Percentiles rank a stretch among this genome's conserved stretches.
Conservation (phyloP, 139 green algal species). For the Tetradesmus lagerheimii region DNA sequence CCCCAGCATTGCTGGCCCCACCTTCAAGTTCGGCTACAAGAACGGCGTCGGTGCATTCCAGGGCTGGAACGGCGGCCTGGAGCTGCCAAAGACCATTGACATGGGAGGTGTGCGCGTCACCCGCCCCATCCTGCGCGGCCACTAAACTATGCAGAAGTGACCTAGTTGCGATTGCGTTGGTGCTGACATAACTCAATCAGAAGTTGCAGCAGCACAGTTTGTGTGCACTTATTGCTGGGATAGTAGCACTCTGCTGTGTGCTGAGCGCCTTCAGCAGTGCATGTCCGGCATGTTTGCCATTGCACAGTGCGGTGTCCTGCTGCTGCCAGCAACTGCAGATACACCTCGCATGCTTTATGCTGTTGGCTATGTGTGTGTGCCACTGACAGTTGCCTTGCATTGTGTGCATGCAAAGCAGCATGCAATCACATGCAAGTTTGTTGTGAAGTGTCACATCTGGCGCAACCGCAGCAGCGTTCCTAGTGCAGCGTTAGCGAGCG, state of each 20-base stretch:
- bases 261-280: background rate
- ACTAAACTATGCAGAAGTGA: background rate
- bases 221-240: background rate
- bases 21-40: conserved; percentile 39
- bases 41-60: conserved; percentile 39
- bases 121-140: conserved; percentile 9
- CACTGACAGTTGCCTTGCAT: background rate
- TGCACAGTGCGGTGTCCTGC: background rate
- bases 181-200: background rate
- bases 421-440: background rate
- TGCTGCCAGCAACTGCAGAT: background rate
- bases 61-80: conserved; percentile 37
- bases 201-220: background rate
- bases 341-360: background rate
- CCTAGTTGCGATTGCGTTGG: background rate
- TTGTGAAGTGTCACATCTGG: background rate
- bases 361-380: background rate
- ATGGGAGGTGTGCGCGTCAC: conserved; percentile 23
- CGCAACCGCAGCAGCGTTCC: background rate
- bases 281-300: background rate
- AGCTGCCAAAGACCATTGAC: conserved; percentile 38
- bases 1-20: conserved; percentile 26
- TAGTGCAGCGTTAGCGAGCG: background rate
- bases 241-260: background rate
- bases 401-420: background rate